phyloP scores from a whole-genome alignment of 257 asterid species.

The Solanum lycopersicoides region DNA sequence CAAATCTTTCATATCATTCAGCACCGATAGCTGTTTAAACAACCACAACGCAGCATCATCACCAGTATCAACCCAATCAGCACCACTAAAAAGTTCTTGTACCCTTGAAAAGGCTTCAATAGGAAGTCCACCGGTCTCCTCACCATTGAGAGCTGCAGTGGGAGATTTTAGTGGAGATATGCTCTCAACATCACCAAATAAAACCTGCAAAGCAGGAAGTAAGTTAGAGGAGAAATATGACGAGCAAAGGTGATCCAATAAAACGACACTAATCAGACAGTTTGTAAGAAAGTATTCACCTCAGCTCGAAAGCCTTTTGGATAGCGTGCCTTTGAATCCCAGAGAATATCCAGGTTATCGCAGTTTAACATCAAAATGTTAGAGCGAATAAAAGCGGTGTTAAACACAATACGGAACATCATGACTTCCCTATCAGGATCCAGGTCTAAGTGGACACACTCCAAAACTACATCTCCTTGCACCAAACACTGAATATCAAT shows the following conservation, averaged over 20 bases:
- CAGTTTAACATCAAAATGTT: constrained; percentile 87
- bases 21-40: constrained; percentile 71
- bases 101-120: constrained; percentile 91
- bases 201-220: constrained; percentile 38
- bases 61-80: constrained; percentile 70
- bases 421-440: constrained; percentile 97
- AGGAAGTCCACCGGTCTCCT: constrained; percentile 89
- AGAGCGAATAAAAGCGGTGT: constrained; percentile 95
- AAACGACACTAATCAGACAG: constrained; percentile 3
- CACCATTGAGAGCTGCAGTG: constrained; percentile 66
- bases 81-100: constrained; percentile 85
- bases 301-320: constrained; percentile 96
- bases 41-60: constrained; percentile 96
- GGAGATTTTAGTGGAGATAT: constrained; percentile 53
- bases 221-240: constrained; percentile 7
- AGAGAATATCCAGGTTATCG: constrained; percentile 83
- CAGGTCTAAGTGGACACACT: constrained; percentile 84
- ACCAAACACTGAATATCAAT: constrained; percentile 95
- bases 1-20: constrained; percentile 80
- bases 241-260: neutral
- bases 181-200: constrained; percentile 93
- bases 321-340: constrained; percentile 87
- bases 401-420: constrained; percentile 95
- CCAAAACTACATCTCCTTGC: constrained; percentile 97
- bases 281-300: constrained; percentile 29